Evolutionary conservation across 2,329 filamentous ascomycete genomes (phyloP), one percentile per base, ranked within the genome.

Genomic region (Fusarium armeniacum): DNA sequence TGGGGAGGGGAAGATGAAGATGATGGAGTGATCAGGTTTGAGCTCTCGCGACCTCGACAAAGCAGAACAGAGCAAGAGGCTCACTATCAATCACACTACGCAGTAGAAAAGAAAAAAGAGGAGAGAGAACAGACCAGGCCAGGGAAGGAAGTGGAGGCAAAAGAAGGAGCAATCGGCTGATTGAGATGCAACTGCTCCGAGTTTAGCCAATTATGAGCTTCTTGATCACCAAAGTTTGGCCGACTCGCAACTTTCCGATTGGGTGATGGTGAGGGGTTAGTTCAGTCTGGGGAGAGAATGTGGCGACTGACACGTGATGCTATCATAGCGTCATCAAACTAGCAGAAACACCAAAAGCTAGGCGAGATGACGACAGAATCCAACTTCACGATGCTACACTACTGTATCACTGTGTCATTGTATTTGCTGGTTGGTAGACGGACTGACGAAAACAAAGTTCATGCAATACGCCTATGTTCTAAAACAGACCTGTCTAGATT

Each of bases 191-290:
- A 58, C 61, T 46, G 54, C 38, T 33, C 49, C 52, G 30, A 45
- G 41, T 36, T 41, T 50, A 62, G 61, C 73, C 73, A 75, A 74
- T 75, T 18, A 63, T 47, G 64, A 70, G 54, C 50, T 63, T 12
- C 36, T 51, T 50, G 71, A 75, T 72, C 72, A 69, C 58, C 58
- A 65, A 71, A 69, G 69, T 69, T 54, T 58, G 41, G 58, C 36
- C 38, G 54, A 57, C 44, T 58, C 11, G 44, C n/a, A 56, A 68
- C 63, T 55, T 61, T 61, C 36, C 77, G 75, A 80, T 80, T 80
- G 78, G 78, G 33, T 55, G 8, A 15, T 32, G 26, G 51, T 75
- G 77, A 74, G 78, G 78, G 78, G 72, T 73, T 66, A 66, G 50
- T 64, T 69, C 56, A 36, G 65, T 68, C 56, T 55, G 73, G 63